Base-by-base conservation (phyloP, 805 yeast genomes). In the Wickerhamiella siamensis region DNA sequence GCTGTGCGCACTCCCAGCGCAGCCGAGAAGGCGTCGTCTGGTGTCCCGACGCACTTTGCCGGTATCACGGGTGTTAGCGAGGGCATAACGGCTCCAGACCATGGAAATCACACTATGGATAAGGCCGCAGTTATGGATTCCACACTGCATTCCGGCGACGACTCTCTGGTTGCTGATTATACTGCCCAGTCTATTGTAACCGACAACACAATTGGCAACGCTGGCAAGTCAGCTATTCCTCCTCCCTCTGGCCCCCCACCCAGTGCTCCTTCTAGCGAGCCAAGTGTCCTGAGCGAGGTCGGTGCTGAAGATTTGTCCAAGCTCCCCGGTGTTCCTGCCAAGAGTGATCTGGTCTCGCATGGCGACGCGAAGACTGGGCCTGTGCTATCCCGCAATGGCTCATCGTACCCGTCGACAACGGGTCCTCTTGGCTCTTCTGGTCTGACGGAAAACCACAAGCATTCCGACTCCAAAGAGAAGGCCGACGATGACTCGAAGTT, bases 331-430 rank as follows among this genome's bases (percentile, higher is more conserved):
- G 48, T 52, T 10, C 56, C 56, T 19, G 51, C 44, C 22, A 51
- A 52, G 49, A 42, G 49, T 42, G n/a, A 43, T 38, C 44, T 49
- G 6, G 40, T 51, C 20, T 52, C 49, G 36, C 45, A 43, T 43
- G 54, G 56, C 32, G 39, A 47, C 31, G 56, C 54, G 21, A 42
- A 36, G 29, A 46, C 46, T 8, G 56, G 56, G 21, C 56, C 56
- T 19, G 35, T 40, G 19, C 47, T 52, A 14, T 48, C 42, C 20
- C 29, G 29, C 12, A 12, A 24, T 12, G 29, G 12, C 29, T 24
- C 29, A 8, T 24, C 29, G 6, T 49, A 49, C 47, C n/a, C n/a
- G n/a, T 16, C 31, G 20, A 33, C 40, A 26, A 20, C 37, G 2
- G 24, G 20, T 14, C 21, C 29, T 12, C 12, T n/a, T 43, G 48